Conservation (phyloP, 2,329 filamentous ascomycete species). For the Nannizzia gypsea region DNA sequence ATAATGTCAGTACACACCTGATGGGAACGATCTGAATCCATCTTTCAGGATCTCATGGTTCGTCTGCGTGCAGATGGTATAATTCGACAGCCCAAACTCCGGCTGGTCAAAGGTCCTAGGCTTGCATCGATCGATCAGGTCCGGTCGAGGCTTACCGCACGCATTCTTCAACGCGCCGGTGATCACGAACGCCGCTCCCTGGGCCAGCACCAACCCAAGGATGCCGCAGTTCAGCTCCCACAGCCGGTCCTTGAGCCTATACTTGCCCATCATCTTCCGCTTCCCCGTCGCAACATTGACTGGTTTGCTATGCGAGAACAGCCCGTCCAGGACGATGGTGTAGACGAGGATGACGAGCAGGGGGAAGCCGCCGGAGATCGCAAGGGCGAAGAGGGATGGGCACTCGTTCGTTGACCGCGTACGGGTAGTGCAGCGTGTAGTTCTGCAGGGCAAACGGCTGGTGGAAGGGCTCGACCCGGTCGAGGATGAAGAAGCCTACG, state of each 20-base stretch:
- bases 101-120: constrained; percentile 25
- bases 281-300: constrained; percentile 25
- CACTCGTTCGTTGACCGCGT: constrained; percentile 44
- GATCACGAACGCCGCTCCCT: constrained; percentile 45
- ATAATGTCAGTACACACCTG: constrained; percentile 37
- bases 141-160: constrained; percentile 48
- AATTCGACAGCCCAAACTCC: constrained; percentile 35
- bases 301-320: constrained; percentile 43
- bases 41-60: constrained; percentile 44
- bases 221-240: constrained; percentile 53
- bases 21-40: constrained; percentile 49
- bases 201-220: constrained; percentile 43
- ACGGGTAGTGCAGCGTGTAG: constrained; percentile 47
- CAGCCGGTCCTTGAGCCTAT: constrained; percentile 44
- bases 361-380: constrained; percentile 41
- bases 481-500: constrained; percentile 41
- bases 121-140: constrained; percentile 45
- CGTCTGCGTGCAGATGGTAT: constrained; percentile 41
- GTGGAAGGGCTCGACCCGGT: constrained; percentile 44
- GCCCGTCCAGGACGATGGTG: constrained; percentile 46
- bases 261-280: constrained; percentile 34
- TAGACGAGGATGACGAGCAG: constrained; percentile 43
- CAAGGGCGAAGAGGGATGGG: constrained; percentile 39
- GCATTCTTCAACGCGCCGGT: constrained; percentile 48
- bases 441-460: constrained; percentile 48